A percentile compares a stretch with the other conserved stretches of the same genome.
Evolutionary conservation across 2,329 filamentous ascomycete species (phyloP).

Genomic region (Diaporthe sp.): DNA sequence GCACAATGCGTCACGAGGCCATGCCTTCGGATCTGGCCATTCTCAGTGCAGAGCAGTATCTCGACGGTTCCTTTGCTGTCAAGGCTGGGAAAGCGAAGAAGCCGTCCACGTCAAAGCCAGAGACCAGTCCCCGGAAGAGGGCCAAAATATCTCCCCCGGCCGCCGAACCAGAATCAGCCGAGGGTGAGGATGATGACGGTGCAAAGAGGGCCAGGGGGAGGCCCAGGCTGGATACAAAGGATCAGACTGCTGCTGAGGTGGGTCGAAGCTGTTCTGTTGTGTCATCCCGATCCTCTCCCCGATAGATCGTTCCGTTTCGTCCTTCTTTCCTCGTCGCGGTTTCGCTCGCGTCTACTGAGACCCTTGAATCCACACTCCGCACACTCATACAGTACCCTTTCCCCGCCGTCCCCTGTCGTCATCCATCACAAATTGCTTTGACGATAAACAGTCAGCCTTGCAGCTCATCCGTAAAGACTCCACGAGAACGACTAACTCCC

Average conservation of each 20-base stretch:
- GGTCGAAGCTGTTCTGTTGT: slow-evolving; percentile 55
- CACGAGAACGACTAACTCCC: slow-evolving; percentile 34
- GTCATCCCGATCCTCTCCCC: slow-evolving; percentile 34
- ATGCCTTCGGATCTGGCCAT: slow-evolving; percentile 57
- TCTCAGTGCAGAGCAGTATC: slow-evolving; percentile 62
- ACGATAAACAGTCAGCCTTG: neutral
- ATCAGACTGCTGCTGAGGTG: slow-evolving; percentile 84
- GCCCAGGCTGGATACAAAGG: slow-evolving; percentile 80
- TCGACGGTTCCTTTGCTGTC: slow-evolving; percentile 47
- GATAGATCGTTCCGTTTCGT: neutral
- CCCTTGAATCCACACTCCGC: slow-evolving; percentile 1
- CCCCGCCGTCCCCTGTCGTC: neutral
- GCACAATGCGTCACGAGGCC: slow-evolving; percentile 25
- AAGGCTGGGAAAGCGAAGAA: slow-evolving; percentile 50
- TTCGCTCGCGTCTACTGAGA: neutral
- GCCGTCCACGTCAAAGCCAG: slow-evolving; percentile 38
- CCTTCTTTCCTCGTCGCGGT: neutral
- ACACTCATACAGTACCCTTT: neutral
- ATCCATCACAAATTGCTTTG: neutral
- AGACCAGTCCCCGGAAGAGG: slow-evolving; percentile 42
- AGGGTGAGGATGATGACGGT: slow-evolving; percentile 55
- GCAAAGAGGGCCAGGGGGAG: slow-evolving; percentile 78
- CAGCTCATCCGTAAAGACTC: neutral
- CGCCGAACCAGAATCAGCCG: neutral
- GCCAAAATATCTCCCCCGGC: slow-evolving; percentile 29